Conservation (phyloP, 768 basidiomycete species). For the Lyophyllum semitale region DNA sequence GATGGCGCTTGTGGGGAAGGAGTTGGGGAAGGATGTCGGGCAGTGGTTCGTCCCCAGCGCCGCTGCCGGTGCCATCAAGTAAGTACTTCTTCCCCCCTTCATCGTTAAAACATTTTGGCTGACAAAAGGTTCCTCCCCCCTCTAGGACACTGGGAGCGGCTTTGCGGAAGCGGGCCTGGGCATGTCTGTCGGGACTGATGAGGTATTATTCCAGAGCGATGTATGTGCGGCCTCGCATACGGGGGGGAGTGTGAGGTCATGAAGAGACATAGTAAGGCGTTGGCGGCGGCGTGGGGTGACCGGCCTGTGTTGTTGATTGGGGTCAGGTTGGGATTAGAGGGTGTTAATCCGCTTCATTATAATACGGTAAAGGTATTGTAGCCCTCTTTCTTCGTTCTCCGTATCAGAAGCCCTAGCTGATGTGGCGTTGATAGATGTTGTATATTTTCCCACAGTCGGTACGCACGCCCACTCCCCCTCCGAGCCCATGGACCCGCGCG, state of each 20-base stretch:
- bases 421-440: conserved; percentile 51
- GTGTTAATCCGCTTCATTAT: conserved; percentile 94
- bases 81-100: conserved; percentile 19
- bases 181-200: conserved; percentile 81
- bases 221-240: conserved; percentile 78
- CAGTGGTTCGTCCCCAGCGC: conserved; percentile 98
- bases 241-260: conserved; percentile 26
- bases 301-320: conserved; percentile 86
- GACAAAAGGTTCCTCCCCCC: no score
- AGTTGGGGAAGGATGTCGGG: conserved; percentile 92
- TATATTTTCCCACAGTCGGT: conserved; percentile 95
- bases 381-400: not conserved
- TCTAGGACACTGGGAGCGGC: conserved; percentile 66
- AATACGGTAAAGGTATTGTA: conserved; percentile 58
- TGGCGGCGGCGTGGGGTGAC: conserved; percentile 64
- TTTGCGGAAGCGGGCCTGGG: conserved; percentile 83
- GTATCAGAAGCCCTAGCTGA: not conserved
- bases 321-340: conserved; percentile 84
- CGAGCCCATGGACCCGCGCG: conserved; percentile 23
- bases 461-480: conserved; percentile 56
- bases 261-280: conserved; percentile 22
- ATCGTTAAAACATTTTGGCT: not conserved
- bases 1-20: conserved; percentile 94
- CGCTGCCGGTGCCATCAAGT: conserved; percentile 97
- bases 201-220: conserved; percentile 81